Percentiles rank a stretch among this genome's conserved stretches.
phyloP scores from a whole-genome alignment of 78 protist species.

The Dictyostelium brefeldianum region DNA sequence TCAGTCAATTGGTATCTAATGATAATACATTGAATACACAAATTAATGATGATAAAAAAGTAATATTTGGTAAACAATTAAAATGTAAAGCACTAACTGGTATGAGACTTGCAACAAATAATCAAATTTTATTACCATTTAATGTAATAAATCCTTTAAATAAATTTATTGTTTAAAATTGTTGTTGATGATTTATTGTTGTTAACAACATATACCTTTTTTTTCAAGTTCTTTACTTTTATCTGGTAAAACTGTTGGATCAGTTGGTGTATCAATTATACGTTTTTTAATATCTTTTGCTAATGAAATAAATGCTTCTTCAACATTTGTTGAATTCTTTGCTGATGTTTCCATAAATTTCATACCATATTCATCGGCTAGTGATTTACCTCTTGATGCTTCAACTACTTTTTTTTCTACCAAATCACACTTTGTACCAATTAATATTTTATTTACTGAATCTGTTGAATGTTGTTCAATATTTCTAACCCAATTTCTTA shows the following conservation, averaged over 20 bases:
- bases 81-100: slow-evolving; percentile 25
- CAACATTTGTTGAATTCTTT: slow-evolving; percentile 96
- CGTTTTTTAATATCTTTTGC: background rate
- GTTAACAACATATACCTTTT: no score
- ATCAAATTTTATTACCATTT: slow-evolving; percentile 30
- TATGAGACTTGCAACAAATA: slow-evolving; percentile 15
- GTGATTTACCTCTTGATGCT: slow-evolving; percentile 85
- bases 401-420: slow-evolving; percentile 90
- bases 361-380: slow-evolving; percentile 92
- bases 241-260: no score
- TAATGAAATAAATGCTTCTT: slow-evolving; percentile 94
- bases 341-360: slow-evolving; percentile 98
- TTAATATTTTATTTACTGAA: slow-evolving; percentile 92
- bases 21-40: background rate
- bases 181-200: no score
- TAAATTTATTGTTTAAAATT: background rate
- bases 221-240: no score
- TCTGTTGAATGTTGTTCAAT: slow-evolving; percentile 92
- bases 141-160: slow-evolving; percentile 23
- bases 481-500: slow-evolving; percentile 93
- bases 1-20: no score
- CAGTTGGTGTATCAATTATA: no score
- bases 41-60: background rate
- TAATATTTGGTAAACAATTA: slow-evolving; percentile 6
- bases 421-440: slow-evolving; percentile 97